Conservation (phyloP, 139 green algal species). For the Chlamydomonas applanata region DNA sequence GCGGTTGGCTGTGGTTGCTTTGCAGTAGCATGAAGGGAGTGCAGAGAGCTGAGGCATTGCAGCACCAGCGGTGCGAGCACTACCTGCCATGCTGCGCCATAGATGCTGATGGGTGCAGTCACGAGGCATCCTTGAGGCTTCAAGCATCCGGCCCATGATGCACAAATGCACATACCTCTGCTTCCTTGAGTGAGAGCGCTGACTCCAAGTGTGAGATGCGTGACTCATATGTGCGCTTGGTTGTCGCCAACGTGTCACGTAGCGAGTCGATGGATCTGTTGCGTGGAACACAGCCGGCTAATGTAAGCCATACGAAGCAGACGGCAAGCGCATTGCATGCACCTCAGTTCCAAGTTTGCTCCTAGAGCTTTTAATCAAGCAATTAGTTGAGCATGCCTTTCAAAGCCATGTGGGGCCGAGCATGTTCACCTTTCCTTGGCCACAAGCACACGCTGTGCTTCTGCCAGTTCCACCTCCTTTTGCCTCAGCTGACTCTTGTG, state of each 20-base stretch:
- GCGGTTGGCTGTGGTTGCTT: too few relatives aligned
- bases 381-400: too few relatives aligned
- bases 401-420: too few relatives aligned
- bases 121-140: not conserved
- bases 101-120: too few relatives aligned
- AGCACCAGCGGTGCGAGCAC: too few relatives aligned
- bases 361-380: too few relatives aligned
- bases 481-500: constrained; percentile 41
- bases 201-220: constrained; percentile 37
- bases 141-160: not conserved
- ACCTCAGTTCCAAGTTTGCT: not conserved
- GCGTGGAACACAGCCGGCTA: not conserved
- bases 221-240: constrained; percentile 53
- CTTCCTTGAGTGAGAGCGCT: constrained; percentile 27
- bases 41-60: too few relatives aligned
- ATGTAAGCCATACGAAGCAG: not conserved
- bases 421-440: constrained; percentile 7
- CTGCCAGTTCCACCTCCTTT: constrained; percentile 42
- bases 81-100: too few relatives aligned
- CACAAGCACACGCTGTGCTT: constrained; percentile 48
- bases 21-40: too few relatives aligned
- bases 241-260: constrained; percentile 43
- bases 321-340: not conserved
- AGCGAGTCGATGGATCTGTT: constrained; percentile 51
- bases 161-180: constrained; percentile 38